phyloP scores from a whole-genome alignment of 2,329 filamentous ascomycete species.

The Clonostachys solani region DNA sequence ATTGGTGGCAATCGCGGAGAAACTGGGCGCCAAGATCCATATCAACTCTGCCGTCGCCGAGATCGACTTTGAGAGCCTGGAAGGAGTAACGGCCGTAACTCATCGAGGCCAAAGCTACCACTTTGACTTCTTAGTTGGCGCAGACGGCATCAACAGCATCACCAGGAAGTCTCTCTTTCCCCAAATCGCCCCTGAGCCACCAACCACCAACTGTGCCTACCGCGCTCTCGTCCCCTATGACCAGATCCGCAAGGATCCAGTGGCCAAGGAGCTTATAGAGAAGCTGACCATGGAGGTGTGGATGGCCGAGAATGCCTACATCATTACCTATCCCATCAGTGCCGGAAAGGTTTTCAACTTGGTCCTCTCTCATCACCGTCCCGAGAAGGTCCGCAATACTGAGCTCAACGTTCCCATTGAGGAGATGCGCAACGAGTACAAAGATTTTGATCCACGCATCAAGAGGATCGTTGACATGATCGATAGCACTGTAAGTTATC shows the following conservation, averaged over 20 bases:
- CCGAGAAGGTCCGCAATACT: background rate
- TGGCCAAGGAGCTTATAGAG: constrained; percentile 1
- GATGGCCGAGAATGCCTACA: constrained; percentile 1
- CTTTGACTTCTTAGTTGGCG: constrained; percentile 5
- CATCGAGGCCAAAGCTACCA: background rate
- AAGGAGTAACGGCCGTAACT: background rate
- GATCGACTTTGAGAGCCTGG: background rate
- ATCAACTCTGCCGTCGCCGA: background rate
- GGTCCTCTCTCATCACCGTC: constrained; percentile 2
- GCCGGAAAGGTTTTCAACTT: constrained; percentile 2
- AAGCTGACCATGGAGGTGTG: background rate
- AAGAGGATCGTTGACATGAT: background rate
- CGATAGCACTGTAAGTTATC: background rate
- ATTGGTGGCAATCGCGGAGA: constrained; percentile 1
- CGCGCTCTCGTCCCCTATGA: constrained; percentile 3
- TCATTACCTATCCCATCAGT: constrained; percentile 4
- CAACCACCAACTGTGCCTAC: constrained; percentile 3
- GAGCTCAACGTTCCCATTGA: background rate
- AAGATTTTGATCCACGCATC: background rate
- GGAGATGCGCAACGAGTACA: background rate
- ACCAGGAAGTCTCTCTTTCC: constrained; percentile 1
- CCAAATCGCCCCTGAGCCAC: background rate
- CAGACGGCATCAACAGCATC: constrained; percentile 4
- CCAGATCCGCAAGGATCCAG: background rate
- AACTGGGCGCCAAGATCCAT: constrained; percentile 4